phyloP scores from a whole-genome alignment of 2,329 filamentous ascomycete species.

The Aspergillus candidus region DNA sequence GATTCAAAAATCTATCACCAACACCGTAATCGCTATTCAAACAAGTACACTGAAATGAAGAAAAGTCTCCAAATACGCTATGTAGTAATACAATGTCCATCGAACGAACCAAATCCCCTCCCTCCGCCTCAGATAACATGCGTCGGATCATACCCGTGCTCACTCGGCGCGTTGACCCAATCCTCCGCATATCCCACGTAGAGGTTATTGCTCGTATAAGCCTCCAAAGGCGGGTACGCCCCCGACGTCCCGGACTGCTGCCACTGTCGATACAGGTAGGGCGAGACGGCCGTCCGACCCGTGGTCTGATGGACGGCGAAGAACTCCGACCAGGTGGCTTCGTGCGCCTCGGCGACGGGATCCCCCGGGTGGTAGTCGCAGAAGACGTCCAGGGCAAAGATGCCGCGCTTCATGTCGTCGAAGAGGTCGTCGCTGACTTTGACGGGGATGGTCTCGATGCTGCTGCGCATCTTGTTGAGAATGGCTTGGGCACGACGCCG shows the following conservation, averaged over 20 bases:
- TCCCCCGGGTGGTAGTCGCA: conserved; percentile 30
- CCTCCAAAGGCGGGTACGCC: conserved; percentile 7
- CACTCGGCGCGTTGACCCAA: conserved; percentile 2
- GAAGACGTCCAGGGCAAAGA: conserved; percentile 24
- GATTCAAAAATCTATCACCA: too few species aligned
- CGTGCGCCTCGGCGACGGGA: conserved; percentile 18
- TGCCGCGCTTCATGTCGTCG: conserved; percentile 26
- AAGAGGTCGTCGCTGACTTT: conserved; percentile 23
- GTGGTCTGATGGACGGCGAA: conserved; percentile 3
- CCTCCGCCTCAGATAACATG: too few species aligned
- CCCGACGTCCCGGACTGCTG: conserved; percentile 8
- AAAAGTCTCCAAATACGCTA: too few species aligned
- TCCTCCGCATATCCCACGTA: conserved; percentile 5
- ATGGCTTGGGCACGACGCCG: conserved; percentile 18
- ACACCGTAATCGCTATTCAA: too few species aligned
- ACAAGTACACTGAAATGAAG: too few species aligned
- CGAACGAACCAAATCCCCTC: too few species aligned
- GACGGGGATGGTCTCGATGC: conserved; percentile 25
- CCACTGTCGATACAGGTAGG: conserved; percentile 13
- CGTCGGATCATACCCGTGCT: too few species aligned
- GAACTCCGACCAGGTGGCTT: conserved; percentile 11
- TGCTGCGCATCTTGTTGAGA: conserved; percentile 18
- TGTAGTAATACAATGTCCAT: too few species aligned
- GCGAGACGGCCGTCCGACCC: conserved; percentile 14
- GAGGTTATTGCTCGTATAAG: conserved; percentile 10